Evolutionary conservation across 2,329 filamentous ascomycete genomes (phyloP), one percentile per base, ranked within the genome.

Genomic region (Xylariaceae sp.): DNA sequence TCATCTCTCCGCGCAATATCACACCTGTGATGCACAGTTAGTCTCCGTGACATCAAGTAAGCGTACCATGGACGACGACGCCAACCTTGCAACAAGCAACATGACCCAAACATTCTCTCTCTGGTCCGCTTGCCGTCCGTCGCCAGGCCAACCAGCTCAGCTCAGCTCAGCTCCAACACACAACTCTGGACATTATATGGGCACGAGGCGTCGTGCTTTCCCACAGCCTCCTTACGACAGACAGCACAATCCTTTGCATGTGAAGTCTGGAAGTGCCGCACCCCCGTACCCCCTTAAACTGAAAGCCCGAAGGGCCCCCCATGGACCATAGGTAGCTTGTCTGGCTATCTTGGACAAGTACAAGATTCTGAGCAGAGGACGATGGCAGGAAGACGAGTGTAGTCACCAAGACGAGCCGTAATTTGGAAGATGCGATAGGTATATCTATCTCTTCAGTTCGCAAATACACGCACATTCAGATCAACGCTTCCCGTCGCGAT

Each of bases 401-500:
- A 45, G 41, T 45, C 49, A 23, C 15, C 6, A 56, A 37, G 23
- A 17, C 23, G 8, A n/a, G 1, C 4, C 23, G 18, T 34, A 47
- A 35, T 35, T 7, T 17, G 23, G 18, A 18, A 58, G 10, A 54
- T 10, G 50, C 39, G 44, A 39, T 5, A 17, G 56, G 17, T 11
- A 41, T 53, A 41, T 53, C 41, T 53, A 45, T 45, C 41, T 45
- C 23, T 39, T 71, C 60, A 80, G 67, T 79, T 80, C 55, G 90
- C 89, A 77, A 93, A 95, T 56, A 95, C 85, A 68, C 89, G 82
- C 63, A 95, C 83, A 66, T 86, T 90, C 71, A 86, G 77, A 76
- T 96, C 90, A 60, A 95, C 90, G 71, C 90, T 89, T 35, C 89
- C 91, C 1, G 91, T 95, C 6, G 91, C 92, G 67, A 96, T 87